These are phyloP conservation scores for Mortierella sp. DNA, from an alignment of 371 early-diverging fungal species.

Conservation along the genomic window DNA sequence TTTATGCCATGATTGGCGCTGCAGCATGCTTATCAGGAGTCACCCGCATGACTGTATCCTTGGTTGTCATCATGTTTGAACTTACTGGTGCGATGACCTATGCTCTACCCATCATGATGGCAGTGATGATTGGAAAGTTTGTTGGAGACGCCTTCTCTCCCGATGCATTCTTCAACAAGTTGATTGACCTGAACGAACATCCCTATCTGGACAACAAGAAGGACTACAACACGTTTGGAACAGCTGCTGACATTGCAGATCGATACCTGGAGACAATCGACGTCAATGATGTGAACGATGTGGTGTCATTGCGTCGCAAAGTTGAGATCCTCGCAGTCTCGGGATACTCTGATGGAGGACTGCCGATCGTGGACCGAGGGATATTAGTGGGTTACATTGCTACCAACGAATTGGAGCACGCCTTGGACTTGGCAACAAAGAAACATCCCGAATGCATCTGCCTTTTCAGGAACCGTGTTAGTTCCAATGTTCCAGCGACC, in stretches of 20 bases:
- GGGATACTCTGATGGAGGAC: slow-evolving; percentile 83
- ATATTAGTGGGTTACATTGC: slow-evolving; percentile 88
- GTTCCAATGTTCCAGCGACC: slow-evolving; percentile 50
- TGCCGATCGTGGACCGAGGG: slow-evolving; percentile 81
- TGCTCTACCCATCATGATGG: slow-evolving; percentile 81
- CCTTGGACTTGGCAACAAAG: slow-evolving; percentile 60
- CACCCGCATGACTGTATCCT: slow-evolving; percentile 88
- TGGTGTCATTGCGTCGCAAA: slow-evolving; percentile 65
- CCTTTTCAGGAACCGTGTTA: slow-evolving; percentile 44
- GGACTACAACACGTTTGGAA: slow-evolving; percentile 63
- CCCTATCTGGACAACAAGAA: slow-evolving; percentile 80
- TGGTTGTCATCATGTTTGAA: slow-evolving; percentile 90
- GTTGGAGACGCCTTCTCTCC: slow-evolving; percentile 73
- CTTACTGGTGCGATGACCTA: slow-evolving; percentile 85
- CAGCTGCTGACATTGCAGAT: slow-evolving; percentile 60
- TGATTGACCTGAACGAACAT: slow-evolving; percentile 71
- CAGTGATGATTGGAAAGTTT: slow-evolving; percentile 78
- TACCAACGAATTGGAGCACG: slow-evolving; percentile 84
- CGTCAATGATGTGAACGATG: slow-evolving; percentile 67
- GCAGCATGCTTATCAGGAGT: slow-evolving; percentile 93
- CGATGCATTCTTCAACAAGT: slow-evolving; percentile 74
- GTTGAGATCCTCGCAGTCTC: slow-evolving; percentile 63
- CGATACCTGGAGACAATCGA: slow-evolving; percentile 68
- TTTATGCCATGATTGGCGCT: slow-evolving; percentile 96
- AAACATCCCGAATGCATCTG: slow-evolving; percentile 51